Conservation (phyloP, 2,329 filamentous ascomycete genomes). For the Hortaea sp. region DNA sequence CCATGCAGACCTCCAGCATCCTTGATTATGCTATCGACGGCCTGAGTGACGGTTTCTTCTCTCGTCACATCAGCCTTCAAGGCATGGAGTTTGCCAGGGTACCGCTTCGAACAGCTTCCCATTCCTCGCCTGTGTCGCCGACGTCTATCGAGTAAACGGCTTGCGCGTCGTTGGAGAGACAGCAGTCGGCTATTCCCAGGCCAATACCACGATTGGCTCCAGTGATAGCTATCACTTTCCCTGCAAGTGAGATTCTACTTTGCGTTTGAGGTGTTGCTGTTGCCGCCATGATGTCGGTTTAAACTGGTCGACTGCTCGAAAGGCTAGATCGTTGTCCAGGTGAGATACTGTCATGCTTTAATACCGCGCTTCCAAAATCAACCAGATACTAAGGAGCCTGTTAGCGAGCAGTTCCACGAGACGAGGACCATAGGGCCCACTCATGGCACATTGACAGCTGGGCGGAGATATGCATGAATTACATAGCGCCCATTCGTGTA, state of each 20-base stretch:
- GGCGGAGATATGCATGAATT: no score
- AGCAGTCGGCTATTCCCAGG: constrained; percentile 36
- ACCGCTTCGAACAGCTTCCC: constrained; percentile 30
- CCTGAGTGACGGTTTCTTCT: constrained; percentile 34
- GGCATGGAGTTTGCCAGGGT: constrained; percentile 31
- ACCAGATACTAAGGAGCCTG: no score
- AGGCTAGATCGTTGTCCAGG: no score
- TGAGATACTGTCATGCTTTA: no score
- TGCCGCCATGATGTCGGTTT: background rate
- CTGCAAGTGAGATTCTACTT: background rate
- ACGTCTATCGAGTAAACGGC: constrained; percentile 40
- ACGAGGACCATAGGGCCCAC: no score
- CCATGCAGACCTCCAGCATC: constrained; percentile 38
- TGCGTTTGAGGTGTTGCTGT: background rate
- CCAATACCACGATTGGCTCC: constrained; percentile 2
- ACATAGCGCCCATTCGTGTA: no score
- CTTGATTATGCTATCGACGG: constrained; percentile 35
- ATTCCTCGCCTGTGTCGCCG: constrained; percentile 33
- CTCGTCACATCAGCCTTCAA: constrained; percentile 39
- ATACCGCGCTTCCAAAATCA: no score
- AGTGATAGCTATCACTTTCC: constrained; percentile 2
- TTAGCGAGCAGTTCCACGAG: no score
- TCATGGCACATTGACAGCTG: no score
- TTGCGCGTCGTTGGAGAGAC: constrained; percentile 35
- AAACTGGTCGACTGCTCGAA: no score